Evolutionary conservation across 495 filamentous ascomycete species (phyloP).

Genomic region (Aspergillus bridgeri): DNA sequence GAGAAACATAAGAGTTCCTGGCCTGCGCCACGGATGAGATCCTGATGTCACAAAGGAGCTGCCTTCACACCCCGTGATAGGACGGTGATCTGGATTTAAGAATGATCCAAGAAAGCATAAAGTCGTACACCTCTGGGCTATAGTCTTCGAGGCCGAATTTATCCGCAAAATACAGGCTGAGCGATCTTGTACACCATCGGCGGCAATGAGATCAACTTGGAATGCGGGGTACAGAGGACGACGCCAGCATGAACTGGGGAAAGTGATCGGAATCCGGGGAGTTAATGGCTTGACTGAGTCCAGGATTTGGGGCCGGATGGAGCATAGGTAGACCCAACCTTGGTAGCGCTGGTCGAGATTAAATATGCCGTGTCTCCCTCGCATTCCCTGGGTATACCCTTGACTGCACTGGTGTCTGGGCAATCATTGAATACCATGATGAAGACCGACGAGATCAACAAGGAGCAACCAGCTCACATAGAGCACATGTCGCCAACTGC

Average conservation of each 20-base stretch:
- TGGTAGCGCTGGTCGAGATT: background rate
- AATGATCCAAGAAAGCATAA: background rate
- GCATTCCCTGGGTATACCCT: background rate
- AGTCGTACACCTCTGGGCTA: background rate
- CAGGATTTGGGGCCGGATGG: background rate
- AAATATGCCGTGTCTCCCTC: background rate
- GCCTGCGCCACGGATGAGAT: background rate
- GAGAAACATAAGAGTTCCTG: background rate
- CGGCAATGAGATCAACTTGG: background rate
- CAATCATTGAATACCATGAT: background rate
- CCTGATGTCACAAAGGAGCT: background rate
- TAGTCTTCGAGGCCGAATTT: background rate
- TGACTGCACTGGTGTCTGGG: background rate
- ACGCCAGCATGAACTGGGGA: background rate
- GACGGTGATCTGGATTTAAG: background rate
- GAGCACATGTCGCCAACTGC: slow-evolving; percentile 3
- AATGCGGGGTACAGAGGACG: background rate
- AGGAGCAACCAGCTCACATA: slow-evolving; percentile 7
- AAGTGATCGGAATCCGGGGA: background rate
- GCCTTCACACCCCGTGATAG: background rate
- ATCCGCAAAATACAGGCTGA: background rate
- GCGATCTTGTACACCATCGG: background rate
- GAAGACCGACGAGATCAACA: slow-evolving; percentile 1
- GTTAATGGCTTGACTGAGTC: background rate
- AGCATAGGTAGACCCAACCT: no score